Conservation (phyloP, 306 rosid genomes). For the Glycine latifolia region DNA sequence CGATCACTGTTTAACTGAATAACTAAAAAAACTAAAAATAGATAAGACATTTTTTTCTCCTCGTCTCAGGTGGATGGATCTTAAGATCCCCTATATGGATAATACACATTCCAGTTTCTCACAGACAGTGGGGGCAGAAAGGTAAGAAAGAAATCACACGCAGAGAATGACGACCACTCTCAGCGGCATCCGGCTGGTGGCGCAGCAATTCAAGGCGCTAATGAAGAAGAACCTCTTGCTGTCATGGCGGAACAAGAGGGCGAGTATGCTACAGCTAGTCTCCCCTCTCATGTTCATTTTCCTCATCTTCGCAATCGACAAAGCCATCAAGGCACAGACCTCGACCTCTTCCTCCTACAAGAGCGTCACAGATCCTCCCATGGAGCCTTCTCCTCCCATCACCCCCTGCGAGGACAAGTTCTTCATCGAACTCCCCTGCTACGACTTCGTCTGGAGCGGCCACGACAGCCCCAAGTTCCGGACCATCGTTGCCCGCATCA, state of each 20-base stretch:
- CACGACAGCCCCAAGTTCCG: slow-evolving; percentile 48
- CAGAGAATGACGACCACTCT: neutral
- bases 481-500: slow-evolving; percentile 63
- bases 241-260: slow-evolving; percentile 72
- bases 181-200: slow-evolving; percentile 57
- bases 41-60: too few species aligned
- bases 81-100: too few species aligned
- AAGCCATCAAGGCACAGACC: slow-evolving; percentile 55
- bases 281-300: slow-evolving; percentile 72
- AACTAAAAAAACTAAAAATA: too few species aligned
- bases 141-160: too few species aligned
- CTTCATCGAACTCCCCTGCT: slow-evolving; percentile 67
- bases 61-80: too few species aligned
- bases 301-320: slow-evolving; percentile 71
- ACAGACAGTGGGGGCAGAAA: too few species aligned
- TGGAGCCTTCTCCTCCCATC: slow-evolving; percentile 50
- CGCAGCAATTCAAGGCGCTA: slow-evolving; percentile 67
- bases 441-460: slow-evolving; percentile 85
- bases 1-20: too few species aligned
- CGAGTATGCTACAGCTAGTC: slow-evolving; percentile 63
- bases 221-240: slow-evolving; percentile 68
- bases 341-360: slow-evolving; percentile 40
- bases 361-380: slow-evolving; percentile 53
- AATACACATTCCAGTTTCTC: too few species aligned
- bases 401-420: slow-evolving; percentile 76